Percentiles rank a stretch among this genome's conserved stretches.
phyloP scores from a whole-genome alignment of 768 basidiomycete genomes.

The Tylopilus sp. region DNA sequence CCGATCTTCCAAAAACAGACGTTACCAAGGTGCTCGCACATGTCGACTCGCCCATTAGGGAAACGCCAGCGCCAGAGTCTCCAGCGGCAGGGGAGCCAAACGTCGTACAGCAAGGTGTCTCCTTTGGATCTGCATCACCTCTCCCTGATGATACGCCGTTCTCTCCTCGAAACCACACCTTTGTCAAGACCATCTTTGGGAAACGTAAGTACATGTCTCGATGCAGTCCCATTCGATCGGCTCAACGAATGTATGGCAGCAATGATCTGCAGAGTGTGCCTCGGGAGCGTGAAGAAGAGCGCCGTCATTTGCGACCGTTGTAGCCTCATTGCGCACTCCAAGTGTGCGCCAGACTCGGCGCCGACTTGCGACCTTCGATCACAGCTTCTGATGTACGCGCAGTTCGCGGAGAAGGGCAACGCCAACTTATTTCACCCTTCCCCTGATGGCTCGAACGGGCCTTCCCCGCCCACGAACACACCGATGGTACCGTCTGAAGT shows the following conservation, averaged over 20 bases:
- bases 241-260: conserved; percentile 44
- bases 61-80: conserved; percentile 45
- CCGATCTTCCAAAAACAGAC: conserved; percentile 76
- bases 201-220: conserved; percentile 64
- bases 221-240: not conserved
- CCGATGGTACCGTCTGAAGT: conserved; percentile 55
- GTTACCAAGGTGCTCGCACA: conserved; percentile 50
- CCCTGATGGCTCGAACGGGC: conserved; percentile 38
- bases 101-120: conserved; percentile 37
- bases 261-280: conserved; percentile 83
- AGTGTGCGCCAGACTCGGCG: conserved; percentile 69
- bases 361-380: conserved; percentile 81
- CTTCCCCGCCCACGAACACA: not conserved
- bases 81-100: conserved; percentile 40
- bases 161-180: conserved; percentile 70
- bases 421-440: conserved; percentile 55
- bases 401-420: conserved; percentile 70
- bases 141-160: conserved; percentile 37
- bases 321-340: conserved; percentile 82
- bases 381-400: conserved; percentile 73
- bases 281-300: conserved; percentile 73
- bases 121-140: conserved; percentile 34
- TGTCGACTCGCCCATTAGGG: conserved; percentile 30
- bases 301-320: conserved; percentile 88
- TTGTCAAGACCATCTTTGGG: conserved; percentile 90